Evolutionary conservation across 495 filamentous ascomycete species (phyloP), one percentile per base, ranked within the genome.

Genomic region (Daldinia vernicosa): DNA sequence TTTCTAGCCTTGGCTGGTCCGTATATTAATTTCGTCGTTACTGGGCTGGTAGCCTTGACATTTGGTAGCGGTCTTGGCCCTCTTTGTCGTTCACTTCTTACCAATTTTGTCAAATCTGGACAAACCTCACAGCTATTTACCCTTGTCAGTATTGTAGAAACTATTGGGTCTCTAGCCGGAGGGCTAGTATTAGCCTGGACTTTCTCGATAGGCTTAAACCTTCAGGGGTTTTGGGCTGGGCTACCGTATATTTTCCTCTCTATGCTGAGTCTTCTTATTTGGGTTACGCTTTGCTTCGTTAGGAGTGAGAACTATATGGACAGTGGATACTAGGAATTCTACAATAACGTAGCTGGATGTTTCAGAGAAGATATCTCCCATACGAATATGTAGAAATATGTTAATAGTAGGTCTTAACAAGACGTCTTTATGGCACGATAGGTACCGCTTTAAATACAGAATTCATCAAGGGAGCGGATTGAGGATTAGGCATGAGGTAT

Each of bases 51-150:
- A 35, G 71, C 89, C 35, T 80, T 87, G 63, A 80, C 82, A 5
- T 71, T 91, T 24, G 89, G 89, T 39, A 86, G 82, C 54, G 85
- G 84, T 47, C 77, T 86, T 14, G 63, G 65, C 1, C 75, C 78
- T 0, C 51, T 80, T 1, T 72, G 69, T 15, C 84, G 88, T 4
- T 84, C 87, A 0, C 77, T 86, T 17, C 77, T 86, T 17, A 87
- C 86, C 2, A 82, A 81, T 0, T 76, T 87, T 12, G 85, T 89
- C 12, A 74, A 85, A 22, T 77, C 82, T 0, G 79, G 86, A 15
- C 82, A 88, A 58, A 86, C 86, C 0, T 87, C 87, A 8, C 80
- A 87, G 3, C 73, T 89, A 14, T 89, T 86, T 62, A 86, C 84
- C 0, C 77, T 89, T 35, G 83, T 90, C 56, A 85, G 84, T 65